These are phyloP conservation scores for Dimargaris xerosporica DNA, from an alignment of 192 early-diverging fungal genomes.

Conservation along the genomic window DNA sequence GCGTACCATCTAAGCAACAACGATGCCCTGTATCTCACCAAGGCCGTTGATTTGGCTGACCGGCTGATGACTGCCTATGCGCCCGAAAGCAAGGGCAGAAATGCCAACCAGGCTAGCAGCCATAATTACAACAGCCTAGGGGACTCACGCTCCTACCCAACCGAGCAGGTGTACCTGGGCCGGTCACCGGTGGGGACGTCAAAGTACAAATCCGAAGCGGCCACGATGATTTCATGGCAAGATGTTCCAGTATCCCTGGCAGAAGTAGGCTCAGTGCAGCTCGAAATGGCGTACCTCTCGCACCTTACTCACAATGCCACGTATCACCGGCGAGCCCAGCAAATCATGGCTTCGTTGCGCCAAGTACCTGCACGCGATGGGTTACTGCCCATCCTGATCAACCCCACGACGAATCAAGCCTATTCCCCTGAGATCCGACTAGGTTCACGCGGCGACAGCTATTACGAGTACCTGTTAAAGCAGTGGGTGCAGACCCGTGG, in stretches of 20 bases:
- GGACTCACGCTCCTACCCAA: not conserved
- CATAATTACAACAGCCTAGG: too few relatives aligned
- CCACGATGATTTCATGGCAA: not conserved
- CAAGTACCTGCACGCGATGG: slow-evolving; percentile 16
- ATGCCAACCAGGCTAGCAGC: too few relatives aligned
- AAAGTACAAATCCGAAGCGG: not conserved
- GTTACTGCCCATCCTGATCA: slow-evolving; percentile 18
- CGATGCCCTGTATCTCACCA: slow-evolving; percentile 44
- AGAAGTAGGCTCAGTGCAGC: slow-evolving; percentile 72
- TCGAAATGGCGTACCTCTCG: slow-evolving; percentile 81
- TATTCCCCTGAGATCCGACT: slow-evolving; percentile 29
- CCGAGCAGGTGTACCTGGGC: not conserved
- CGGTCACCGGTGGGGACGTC: slow-evolving; percentile 1
- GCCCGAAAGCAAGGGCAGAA: too few relatives aligned
- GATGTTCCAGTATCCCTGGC: slow-evolving; percentile 21
- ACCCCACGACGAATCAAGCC: slow-evolving; percentile 21
- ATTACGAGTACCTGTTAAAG: slow-evolving; percentile 89
- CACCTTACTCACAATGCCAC: slow-evolving; percentile 59
- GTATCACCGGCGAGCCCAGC: slow-evolving; percentile 67
- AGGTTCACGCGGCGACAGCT: slow-evolving; percentile 80
- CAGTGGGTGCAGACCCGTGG: slow-evolving; percentile 51
- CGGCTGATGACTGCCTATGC: slow-evolving; percentile 47
- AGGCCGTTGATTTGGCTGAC: slow-evolving; percentile 64
- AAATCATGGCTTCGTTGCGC: slow-evolving; percentile 32
- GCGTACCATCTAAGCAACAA: slow-evolving; percentile 50